phyloP scores from a whole-genome alignment of 129 eudicot species.

The Flaveria trinervia region DNA sequence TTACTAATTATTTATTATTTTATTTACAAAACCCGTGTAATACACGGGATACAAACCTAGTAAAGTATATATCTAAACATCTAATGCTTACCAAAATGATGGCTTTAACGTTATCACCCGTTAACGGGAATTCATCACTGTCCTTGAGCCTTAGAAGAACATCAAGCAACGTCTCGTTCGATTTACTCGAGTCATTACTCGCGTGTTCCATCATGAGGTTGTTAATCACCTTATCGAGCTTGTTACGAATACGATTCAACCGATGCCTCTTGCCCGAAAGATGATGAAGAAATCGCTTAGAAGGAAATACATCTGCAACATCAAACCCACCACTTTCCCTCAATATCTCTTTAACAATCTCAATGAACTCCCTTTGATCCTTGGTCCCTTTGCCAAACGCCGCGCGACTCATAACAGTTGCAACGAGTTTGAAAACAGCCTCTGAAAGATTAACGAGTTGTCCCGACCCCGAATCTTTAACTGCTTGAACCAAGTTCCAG shows the following conservation, averaged over 20 bases:
- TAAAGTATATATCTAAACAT: too few species aligned
- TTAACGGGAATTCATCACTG: constrained; percentile 28
- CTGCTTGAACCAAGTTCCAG: constrained; percentile 30
- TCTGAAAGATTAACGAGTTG: constrained; percentile 25
- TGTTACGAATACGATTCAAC: constrained; percentile 24
- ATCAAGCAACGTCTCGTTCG: constrained; percentile 35
- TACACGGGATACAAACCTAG: too few species aligned
- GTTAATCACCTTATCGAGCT: constrained; percentile 35
- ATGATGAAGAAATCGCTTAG: constrained; percentile 25
- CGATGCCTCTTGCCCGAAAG: constrained; percentile 32
- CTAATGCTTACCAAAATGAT: constrained; percentile 35
- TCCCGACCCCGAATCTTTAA: constrained; percentile 29
- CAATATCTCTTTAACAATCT: constrained; percentile 32
- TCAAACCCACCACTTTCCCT: constrained; percentile 35
- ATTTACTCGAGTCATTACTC: not conserved
- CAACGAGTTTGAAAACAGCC: constrained; percentile 16
- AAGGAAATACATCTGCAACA: constrained; percentile 42
- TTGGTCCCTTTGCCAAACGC: constrained; percentile 38
- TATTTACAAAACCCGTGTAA: too few species aligned
- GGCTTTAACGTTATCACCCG: constrained; percentile 42
- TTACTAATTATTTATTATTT: too few species aligned
- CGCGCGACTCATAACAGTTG: constrained; percentile 27
- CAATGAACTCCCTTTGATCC: constrained; percentile 21
- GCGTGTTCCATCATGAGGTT: constrained; percentile 29
- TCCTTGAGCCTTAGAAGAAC: constrained; percentile 37